These are phyloP conservation scores for Yarrowia sp. DNA, from an alignment of 805 yeast species.

Conservation along the genomic window DNA sequence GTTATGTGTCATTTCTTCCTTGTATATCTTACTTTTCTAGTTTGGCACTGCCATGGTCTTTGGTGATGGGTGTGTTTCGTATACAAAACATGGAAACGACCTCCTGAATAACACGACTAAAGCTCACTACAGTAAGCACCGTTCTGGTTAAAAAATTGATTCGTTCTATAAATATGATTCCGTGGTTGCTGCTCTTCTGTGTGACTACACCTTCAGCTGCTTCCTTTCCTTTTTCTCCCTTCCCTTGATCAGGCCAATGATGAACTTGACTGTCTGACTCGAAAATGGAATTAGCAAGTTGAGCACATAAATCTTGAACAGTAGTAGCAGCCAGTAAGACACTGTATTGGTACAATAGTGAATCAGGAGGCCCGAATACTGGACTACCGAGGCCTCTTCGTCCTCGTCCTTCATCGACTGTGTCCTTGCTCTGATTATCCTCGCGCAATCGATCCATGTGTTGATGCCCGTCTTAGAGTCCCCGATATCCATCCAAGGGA, in stretches of 20 bases:
- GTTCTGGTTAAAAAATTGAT: too few relatives aligned
- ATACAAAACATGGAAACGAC: too few relatives aligned
- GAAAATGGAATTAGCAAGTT: background rate
- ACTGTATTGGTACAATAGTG: background rate
- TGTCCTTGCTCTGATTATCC: background rate
- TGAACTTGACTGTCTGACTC: background rate
- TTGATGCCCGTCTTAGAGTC: background rate
- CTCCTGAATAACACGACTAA: too few relatives aligned
- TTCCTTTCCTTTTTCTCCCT: background rate
- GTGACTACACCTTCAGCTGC: background rate
- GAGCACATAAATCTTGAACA: background rate
- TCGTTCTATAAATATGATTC: background rate
- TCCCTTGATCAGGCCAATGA: background rate
- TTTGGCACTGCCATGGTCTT: too few relatives aligned
- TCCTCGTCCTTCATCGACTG: background rate
- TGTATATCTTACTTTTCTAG: too few relatives aligned
- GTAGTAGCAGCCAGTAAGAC: background rate
- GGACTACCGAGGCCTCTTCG: background rate
- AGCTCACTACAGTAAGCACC: too few relatives aligned
- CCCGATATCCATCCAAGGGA: slow-evolving; percentile 2
- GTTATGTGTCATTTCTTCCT: too few relatives aligned
- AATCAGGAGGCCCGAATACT: background rate
- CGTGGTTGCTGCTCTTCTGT: background rate
- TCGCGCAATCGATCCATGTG: background rate
- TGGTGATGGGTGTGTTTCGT: too few relatives aligned